Evolutionary conservation across 495 filamentous ascomycete genomes (phyloP), one percentile per base, ranked within the genome.

Genomic region (Cairneyella variabilis): DNA sequence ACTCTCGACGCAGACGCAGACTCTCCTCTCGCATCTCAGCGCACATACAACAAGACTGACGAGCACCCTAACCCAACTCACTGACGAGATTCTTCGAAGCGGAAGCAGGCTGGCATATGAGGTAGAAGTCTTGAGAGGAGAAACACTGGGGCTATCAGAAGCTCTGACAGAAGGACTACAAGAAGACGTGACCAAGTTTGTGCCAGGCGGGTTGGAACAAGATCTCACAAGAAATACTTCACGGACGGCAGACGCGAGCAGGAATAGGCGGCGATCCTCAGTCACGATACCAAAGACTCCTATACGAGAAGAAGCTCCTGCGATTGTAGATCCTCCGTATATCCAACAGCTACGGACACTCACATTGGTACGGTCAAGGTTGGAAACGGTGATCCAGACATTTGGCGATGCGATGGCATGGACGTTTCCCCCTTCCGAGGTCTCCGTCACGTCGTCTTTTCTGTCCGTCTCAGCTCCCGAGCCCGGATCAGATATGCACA

Each of bases 391-490:
- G 6, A 88, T 96, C 41, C 83, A 86, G 65, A 85, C 83, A 20
- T 98, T 97, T 63, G 91, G 90, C 48, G 84, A 91, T 55, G 95
- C 95, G 9, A 92, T 97, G 84, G 83, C 91, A 58, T 97, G 93
- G 79, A 84, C 88, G 11, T 78, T 97, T 36, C 88, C 91, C 1
- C 91, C 90, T 1, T 90, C 87, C 1, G 84, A 88, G 54, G 72
- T 83, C 6, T 85, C 82, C 14, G 76, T 88, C 49, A 78, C 83
- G 14, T 88, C 86, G 1, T 87, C 83, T 0, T 88, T 93, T 60
- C 83, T 91, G 26, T 89, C 88, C 28, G 88, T 95, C 9, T 90
- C 88, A 3, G 82, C 85, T 0, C 85, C 90, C 1, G 85, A 90
- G 53, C 68, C 83, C 48, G 80, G 76, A 5, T 70, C 83, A 18